Base-by-base conservation (phyloP, 1,284 basidiomycete genomes). In the Apiotrichum domesticum region DNA sequence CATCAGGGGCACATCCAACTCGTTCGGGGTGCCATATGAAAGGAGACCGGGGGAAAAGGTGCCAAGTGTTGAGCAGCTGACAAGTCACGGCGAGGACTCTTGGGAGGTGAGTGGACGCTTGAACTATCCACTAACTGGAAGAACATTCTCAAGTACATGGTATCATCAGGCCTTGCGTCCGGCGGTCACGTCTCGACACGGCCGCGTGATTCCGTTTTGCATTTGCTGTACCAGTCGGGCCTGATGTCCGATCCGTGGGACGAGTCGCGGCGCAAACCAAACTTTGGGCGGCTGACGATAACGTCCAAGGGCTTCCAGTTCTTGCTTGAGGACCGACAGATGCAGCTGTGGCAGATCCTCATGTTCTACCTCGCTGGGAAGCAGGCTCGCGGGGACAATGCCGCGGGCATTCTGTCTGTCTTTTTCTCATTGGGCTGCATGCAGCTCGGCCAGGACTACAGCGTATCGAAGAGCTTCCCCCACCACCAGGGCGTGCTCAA, bases 91-190 rank as follows among this genome's bases (percentile, higher is more conserved):
- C 1, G 81, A 94, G 41, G 87, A 90, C 63, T 84, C 90, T 57
- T 99, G 96, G 94, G 96, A 99, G 83, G 90, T 88, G 65, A 63
- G 81, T 72, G 8, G 21, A 21, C 21, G 21, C 21, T 21, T 21
- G 21, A 21, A 21, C 21, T 21, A 21, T 21, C 21, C 21, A 21
- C 21, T 21, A 21, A 21, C 21, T 21, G 21, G 21, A 7, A 91
- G 90, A 91, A 90, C 0, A 96, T 98, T 66, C 81, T 98, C 52
- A 94, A 98, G 76, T 98, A 90, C 74, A 97, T 99, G 94, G 96
- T 99, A 1, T 94, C 93, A 2, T 94, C 91, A 7, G 88, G 79
- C 1, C 74, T 62, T 40, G 84, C 54, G 83, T 82, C 81, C 56
- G 77, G 84, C 13, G 21, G 21, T 21, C 39, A 51, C 60, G 2